phyloP scores from a whole-genome alignment of 2,329 filamentous ascomycete genomes.

The Phaeosphaeria sp. region DNA sequence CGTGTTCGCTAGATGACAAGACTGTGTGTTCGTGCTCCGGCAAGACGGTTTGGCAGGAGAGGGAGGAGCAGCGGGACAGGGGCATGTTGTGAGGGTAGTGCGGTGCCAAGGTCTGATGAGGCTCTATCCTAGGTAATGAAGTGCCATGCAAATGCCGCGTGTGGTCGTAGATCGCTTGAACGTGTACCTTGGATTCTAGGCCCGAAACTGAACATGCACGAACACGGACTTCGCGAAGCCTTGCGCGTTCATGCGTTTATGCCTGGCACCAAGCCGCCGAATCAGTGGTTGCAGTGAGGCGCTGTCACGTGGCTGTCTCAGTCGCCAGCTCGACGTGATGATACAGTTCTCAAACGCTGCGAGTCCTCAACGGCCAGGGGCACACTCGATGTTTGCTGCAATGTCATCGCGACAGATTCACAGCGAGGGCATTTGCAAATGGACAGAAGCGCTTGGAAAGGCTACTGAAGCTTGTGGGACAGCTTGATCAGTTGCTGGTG shows the following conservation, averaged over 20 bases:
- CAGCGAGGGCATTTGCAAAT: conserved; percentile 1
- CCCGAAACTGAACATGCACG: conserved; percentile 42
- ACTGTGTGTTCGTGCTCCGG: conserved; percentile 97
- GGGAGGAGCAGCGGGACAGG: conserved; percentile 84
- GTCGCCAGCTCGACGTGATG: conserved; percentile 42
- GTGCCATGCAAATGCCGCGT: conserved; percentile 27
- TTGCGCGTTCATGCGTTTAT: conserved; percentile 45
- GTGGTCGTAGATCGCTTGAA: conserved; percentile 19
- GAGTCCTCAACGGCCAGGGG: conserved; percentile 22
- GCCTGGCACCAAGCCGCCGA: conserved; percentile 29
- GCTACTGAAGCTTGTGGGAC: conserved; percentile 11
- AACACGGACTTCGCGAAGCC: conserved; percentile 36
- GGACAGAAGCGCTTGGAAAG: background rate
- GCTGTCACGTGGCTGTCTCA: conserved; percentile 47
- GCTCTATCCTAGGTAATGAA: conserved; percentile 18
- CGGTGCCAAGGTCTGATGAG: conserved; percentile 10
- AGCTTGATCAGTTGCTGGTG: conserved; percentile 35
- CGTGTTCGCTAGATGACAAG: conserved; percentile 71
- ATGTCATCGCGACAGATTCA: conserved; percentile 16
- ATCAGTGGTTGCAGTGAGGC: conserved; percentile 27
- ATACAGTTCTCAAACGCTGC: conserved; percentile 48
- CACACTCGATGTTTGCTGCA: conserved; percentile 12
- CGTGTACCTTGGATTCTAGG: conserved; percentile 38
- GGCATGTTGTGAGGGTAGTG: conserved; percentile 76
- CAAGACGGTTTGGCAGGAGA: conserved; percentile 98